Percentiles rank a stretch among this genome's conserved stretches.
phyloP scores from a whole-genome alignment of 176 grass and related monocot genomes.

The Poa annua region DNA sequence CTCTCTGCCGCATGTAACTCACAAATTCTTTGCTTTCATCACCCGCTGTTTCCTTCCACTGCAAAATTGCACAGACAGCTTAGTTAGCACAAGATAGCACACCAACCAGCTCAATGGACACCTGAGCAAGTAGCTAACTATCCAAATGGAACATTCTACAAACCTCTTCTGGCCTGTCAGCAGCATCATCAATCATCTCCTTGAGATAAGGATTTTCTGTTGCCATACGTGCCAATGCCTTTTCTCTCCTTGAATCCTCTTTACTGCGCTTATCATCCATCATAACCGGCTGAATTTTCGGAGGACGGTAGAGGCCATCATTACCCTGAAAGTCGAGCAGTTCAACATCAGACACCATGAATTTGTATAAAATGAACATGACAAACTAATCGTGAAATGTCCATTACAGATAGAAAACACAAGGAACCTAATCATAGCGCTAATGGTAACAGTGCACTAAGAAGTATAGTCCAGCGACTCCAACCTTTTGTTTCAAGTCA shows the following conservation, averaged over 20 bases:
- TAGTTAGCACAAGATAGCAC: conserved; percentile 24
- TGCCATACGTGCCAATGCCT: conserved; percentile 58
- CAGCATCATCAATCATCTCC: conserved; percentile 64
- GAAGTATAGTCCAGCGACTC: not conserved
- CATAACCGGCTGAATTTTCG: conserved; percentile 65
- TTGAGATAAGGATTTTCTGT: conserved; percentile 73
- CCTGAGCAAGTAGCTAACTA: not conserved
- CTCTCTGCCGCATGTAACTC: conserved; percentile 66
- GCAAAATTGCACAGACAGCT: conserved; percentile 18
- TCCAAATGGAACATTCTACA: conserved; percentile 28
- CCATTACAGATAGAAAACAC: not conserved
- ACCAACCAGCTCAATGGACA: conserved; percentile 24
- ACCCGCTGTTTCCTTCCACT: conserved; percentile 72
- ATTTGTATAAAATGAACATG: conserved; percentile 10
- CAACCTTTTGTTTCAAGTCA: not conserved
- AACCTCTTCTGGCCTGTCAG: conserved; percentile 91
- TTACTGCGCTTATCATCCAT: conserved; percentile 71
- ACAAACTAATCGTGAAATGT: not conserved
- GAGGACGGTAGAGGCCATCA: conserved; percentile 78
- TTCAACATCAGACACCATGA: conserved; percentile 31
- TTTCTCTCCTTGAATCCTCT: conserved; percentile 75
- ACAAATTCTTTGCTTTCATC: conserved; percentile 84
- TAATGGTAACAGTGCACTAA: not conserved
- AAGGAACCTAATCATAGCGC: not conserved
- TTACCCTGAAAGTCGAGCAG: conserved; percentile 50